Conservation (phyloP, 345 rosid species). For the Leavenworthia alabamica region DNA sequence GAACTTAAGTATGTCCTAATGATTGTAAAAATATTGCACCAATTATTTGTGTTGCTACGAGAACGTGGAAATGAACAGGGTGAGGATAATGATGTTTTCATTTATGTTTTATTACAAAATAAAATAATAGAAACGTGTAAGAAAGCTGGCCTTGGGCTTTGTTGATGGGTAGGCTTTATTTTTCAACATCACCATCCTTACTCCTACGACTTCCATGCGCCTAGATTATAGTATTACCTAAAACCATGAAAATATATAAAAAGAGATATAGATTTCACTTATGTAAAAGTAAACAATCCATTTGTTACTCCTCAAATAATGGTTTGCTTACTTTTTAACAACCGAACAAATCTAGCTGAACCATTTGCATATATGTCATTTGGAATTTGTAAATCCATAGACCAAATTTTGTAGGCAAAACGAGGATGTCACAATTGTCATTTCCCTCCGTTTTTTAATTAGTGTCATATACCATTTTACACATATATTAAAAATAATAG, state of each 20-base stretch:
- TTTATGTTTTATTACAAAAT: not conserved
- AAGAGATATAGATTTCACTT: not conserved
- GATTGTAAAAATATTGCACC: slow-evolving; percentile 22
- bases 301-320: not conserved
- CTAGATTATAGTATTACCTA: not conserved
- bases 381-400: not conserved
- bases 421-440: not conserved
- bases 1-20: not conserved
- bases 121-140: slow-evolving; percentile 21
- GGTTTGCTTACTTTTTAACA: not conserved
- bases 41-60: slow-evolving; percentile 28
- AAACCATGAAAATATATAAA: not conserved
- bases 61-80: slow-evolving; percentile 24
- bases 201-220: slow-evolving; percentile 16
- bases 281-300: not conserved
- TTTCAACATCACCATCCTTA: slow-evolving; percentile 26
- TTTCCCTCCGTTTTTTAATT: too few relatives aligned
- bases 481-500: too few relatives aligned
- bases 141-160: slow-evolving; percentile 20
- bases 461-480: too few relatives aligned
- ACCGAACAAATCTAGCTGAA: not conserved
- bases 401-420: not conserved
- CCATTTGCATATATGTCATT: not conserved
- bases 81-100: slow-evolving; percentile 27
- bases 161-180: slow-evolving; percentile 20